phyloP scores from a whole-genome alignment of 768 basidiomycete genomes.

The Amanita exitialis region DNA sequence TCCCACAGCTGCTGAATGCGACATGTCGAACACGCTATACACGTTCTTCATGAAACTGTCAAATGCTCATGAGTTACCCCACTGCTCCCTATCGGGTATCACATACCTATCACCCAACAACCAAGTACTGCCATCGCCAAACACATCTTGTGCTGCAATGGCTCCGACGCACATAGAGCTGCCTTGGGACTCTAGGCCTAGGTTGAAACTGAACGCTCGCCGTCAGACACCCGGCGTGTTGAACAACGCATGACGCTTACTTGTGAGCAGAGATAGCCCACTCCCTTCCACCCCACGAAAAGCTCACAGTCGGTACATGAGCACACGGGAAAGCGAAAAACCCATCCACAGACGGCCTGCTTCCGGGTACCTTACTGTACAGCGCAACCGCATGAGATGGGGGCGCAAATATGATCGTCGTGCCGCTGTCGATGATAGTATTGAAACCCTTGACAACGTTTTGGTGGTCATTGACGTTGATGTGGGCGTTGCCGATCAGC shows the following conservation, averaged over 20 bases:
- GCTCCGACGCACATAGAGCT: conserved; percentile 2
- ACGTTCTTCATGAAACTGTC: conserved; percentile 28
- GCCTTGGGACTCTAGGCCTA: neutral
- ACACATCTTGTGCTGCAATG: neutral
- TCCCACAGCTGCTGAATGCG: conserved; percentile 18
- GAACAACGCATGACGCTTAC: neutral
- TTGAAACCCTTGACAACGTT: neutral
- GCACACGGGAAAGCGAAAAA: neutral
- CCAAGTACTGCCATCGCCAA: neutral
- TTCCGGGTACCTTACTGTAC: neutral
- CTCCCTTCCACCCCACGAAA: conserved; percentile 1
- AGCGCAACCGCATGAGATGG: neutral
- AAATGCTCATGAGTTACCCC: conserved; percentile 27
- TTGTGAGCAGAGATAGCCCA: neutral
- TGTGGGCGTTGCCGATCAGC: conserved; percentile 1
- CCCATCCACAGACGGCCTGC: neutral
- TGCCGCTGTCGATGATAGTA: conserved; percentile 1
- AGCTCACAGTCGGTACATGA: neutral
- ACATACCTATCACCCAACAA: conserved; percentile 2
- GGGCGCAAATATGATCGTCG: neutral
- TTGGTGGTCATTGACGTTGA: neutral
- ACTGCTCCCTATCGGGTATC: neutral
- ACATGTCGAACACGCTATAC: conserved; percentile 28
- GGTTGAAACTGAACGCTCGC: neutral
- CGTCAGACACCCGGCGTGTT: too few relatives aligned